Conservation (phyloP, 257 asterid genomes). For the Perilla frutescens region DNA sequence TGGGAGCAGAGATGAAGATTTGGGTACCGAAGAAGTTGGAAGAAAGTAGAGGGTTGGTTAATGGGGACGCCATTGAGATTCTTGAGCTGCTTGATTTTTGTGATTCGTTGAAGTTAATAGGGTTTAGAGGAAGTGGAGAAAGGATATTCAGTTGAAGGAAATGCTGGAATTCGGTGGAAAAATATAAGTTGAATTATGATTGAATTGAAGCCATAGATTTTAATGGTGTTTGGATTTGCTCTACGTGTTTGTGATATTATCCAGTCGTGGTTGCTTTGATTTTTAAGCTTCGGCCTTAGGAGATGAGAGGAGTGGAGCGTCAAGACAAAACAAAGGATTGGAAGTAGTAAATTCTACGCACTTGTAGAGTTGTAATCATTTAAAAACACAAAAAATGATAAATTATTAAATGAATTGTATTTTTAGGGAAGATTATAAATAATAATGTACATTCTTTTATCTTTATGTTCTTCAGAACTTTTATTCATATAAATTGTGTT, state of each 20-base stretch:
- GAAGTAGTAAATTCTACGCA: no score
- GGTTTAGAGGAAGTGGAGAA: slow-evolving; percentile 21
- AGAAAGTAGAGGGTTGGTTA: slow-evolving; percentile 58
- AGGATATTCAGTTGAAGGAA: neutral
- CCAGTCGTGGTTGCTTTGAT: slow-evolving; percentile 42
- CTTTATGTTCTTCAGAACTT: no score
- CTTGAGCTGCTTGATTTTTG: slow-evolving; percentile 9
- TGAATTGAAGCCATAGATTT: slow-evolving; percentile 50
- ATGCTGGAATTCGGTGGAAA: slow-evolving; percentile 1
- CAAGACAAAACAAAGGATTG: no score
- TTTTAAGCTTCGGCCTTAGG: no score
- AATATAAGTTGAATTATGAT: slow-evolving; percentile 31
- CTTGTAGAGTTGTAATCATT: no score
- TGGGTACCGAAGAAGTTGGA: slow-evolving; percentile 68
- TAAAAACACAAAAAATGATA: no score
- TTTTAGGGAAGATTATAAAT: no score
- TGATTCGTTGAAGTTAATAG: slow-evolving; percentile 7
- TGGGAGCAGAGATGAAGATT: slow-evolving; percentile 66
- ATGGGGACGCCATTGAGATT: slow-evolving; percentile 49
- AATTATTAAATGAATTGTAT: no score
- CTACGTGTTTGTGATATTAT: slow-evolving; percentile 59
- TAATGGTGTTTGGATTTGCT: slow-evolving; percentile 50
- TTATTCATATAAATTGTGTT: no score
- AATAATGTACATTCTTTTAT: no score
- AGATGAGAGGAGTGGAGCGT: no score